Evolutionary conservation across 208 protist genomes (phyloP).

Genomic region (Trypanosoma melophagium): DNA sequence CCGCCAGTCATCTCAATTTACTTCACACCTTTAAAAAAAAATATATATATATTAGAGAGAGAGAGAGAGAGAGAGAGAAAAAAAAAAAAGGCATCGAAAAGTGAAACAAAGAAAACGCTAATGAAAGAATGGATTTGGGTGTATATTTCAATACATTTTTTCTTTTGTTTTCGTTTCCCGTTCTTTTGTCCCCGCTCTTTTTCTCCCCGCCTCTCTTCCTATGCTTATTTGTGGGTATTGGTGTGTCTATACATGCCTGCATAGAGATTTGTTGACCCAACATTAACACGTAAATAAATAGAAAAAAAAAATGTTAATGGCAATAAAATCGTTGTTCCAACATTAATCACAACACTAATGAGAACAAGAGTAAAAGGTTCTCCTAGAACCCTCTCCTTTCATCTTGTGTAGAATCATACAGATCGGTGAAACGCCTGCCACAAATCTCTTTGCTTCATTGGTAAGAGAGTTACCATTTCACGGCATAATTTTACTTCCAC

Average conservation of each 20-base stretch:
- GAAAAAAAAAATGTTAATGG: no score
- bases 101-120: no score
- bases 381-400: neutral
- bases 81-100: no score
- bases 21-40: neutral
- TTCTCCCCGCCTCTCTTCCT: neutral
- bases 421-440: slow-evolving; percentile 47
- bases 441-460: slow-evolving; percentile 72
- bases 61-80: neutral
- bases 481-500: slow-evolving; percentile 57
- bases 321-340: no score
- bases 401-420: slow-evolving; percentile 6
- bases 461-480: slow-evolving; percentile 76
- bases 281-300: no score
- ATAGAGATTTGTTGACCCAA: no score
- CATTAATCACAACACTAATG: neutral
- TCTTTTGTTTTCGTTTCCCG: neutral
- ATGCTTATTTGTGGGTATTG: no score
- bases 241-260: no score
- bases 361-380: slow-evolving; percentile 1
- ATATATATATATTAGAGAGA: slow-evolving; percentile 1
- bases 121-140: neutral
- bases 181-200: neutral
- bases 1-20: neutral
- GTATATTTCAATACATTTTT: neutral